phyloP scores from a whole-genome alignment of 2,329 filamentous ascomycete genomes.

The Xylariaceae sp. region DNA sequence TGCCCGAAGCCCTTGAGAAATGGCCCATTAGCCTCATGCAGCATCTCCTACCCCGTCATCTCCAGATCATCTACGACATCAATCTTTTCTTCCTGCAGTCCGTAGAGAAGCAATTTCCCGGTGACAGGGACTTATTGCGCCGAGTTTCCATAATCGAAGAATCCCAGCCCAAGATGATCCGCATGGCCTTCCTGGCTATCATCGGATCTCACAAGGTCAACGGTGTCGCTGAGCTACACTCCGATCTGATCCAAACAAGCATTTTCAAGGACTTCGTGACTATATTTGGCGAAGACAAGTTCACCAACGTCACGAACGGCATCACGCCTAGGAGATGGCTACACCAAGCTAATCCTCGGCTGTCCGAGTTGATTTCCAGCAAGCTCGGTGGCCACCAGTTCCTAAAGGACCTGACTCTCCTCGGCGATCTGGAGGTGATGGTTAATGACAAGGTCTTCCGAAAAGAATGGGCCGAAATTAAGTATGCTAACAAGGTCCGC shows the following conservation, averaged over 20 bases:
- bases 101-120: conserved; percentile 86
- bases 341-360: conserved; percentile 89
- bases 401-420: conserved; percentile 80
- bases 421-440: conserved; percentile 80
- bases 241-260: conserved; percentile 96
- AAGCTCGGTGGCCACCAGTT: conserved; percentile 80
- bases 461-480: conserved; percentile 94
- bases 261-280: conserved; percentile 98
- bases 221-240: conserved; percentile 94
- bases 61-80: conserved; percentile 98
- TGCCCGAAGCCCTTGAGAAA: conserved; percentile 95
- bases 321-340: conserved; percentile 95
- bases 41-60: conserved; percentile 84
- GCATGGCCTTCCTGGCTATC: conserved; percentile 92
- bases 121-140: conserved; percentile 76
- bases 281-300: conserved; percentile 94
- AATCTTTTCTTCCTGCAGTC: conserved; percentile 88
- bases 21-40: conserved; percentile 94
- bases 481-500: conserved; percentile 89
- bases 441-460: conserved; percentile 85
- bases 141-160: conserved; percentile 98
- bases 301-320: conserved; percentile 97
- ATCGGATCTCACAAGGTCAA: conserved; percentile 99
- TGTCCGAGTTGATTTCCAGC: conserved; percentile 86
- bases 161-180: conserved; percentile 92